A percentile compares a stretch with the other conserved stretches of the same genome.
Evolutionary conservation across 257 asterid species (phyloP).

Genomic region (Jacaranda mimosifolia): DNA sequence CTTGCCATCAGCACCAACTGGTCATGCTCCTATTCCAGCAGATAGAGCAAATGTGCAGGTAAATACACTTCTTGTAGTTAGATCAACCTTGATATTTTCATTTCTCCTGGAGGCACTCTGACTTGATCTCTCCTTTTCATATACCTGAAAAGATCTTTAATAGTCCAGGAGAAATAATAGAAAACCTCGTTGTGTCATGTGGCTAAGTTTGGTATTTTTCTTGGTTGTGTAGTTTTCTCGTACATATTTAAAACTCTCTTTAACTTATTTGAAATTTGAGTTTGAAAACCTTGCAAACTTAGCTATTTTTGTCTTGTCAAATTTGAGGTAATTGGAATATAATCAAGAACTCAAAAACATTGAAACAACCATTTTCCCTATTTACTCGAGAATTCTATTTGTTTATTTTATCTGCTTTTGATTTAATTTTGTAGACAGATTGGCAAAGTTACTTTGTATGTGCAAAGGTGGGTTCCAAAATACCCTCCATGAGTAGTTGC

Average conservation of each 20-base stretch:
- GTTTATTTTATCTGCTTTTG: neutral
- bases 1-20: slow-evolving; percentile 92
- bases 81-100: slow-evolving; percentile 1
- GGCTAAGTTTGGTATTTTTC: neutral
- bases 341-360: neutral
- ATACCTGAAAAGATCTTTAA: slow-evolving; percentile 1
- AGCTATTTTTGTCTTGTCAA: slow-evolving; percentile 8
- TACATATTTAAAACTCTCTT: neutral
- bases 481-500: too few species aligned
- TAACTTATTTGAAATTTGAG: neutral
- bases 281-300: neutral
- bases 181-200: too few species aligned
- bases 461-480: neutral
- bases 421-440: neutral
- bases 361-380: neutral
- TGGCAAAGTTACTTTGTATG: neutral
- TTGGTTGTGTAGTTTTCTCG: neutral
- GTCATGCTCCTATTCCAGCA: slow-evolving; percentile 60
- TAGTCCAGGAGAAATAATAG: neutral
- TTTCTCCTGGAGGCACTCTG: slow-evolving; percentile 23
- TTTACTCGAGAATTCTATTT: neutral
- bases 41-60: slow-evolving; percentile 77
- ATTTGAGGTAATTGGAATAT: neutral
- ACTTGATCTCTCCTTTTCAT: neutral
- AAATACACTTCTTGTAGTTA: slow-evolving; percentile 18